Conservation (phyloP, 2,329 filamentous ascomycete species). For the Clonostachys chloroleuca region DNA sequence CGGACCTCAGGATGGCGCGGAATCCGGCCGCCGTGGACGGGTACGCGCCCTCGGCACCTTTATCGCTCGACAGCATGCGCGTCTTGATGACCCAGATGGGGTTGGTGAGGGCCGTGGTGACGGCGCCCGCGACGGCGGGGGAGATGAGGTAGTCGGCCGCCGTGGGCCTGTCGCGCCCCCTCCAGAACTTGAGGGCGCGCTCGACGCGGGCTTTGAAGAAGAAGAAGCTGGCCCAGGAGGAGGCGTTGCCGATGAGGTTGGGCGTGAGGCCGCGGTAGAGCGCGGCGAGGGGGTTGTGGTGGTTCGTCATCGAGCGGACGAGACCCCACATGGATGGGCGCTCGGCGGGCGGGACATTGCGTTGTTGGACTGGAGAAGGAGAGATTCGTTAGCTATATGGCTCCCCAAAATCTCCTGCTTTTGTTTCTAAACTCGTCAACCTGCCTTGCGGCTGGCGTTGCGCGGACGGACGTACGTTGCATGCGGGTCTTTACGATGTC, state of each 20-base stretch:
- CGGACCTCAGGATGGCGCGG: slow-evolving; percentile 58
- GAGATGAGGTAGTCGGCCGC: slow-evolving; percentile 77
- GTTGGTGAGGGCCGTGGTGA: slow-evolving; percentile 83
- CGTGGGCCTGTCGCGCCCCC: slow-evolving; percentile 17
- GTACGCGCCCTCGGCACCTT: slow-evolving; percentile 73
- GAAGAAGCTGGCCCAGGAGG: slow-evolving; percentile 92
- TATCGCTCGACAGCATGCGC: slow-evolving; percentile 86
- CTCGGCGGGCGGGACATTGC: slow-evolving; percentile 31
- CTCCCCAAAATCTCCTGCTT: not conserved
- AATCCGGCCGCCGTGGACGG: slow-evolving; percentile 70
- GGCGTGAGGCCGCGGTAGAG: slow-evolving; percentile 88
- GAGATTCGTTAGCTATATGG: not conserved
- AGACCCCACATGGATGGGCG: slow-evolving; percentile 46
- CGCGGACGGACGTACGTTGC: slow-evolving; percentile 58
- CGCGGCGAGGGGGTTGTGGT: slow-evolving; percentile 56
- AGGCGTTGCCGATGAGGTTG: slow-evolving; percentile 86
- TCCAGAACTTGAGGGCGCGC: slow-evolving; percentile 27
- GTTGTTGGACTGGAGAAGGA: slow-evolving; percentile 36
- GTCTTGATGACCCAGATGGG: slow-evolving; percentile 99
- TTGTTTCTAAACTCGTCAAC: no score
- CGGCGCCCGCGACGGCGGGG: slow-evolving; percentile 63
- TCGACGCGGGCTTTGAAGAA: slow-evolving; percentile 62
- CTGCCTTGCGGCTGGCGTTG: not conserved
- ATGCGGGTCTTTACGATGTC: slow-evolving; percentile 96
- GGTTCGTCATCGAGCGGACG: slow-evolving; percentile 40